Evolutionary conservation across 129 eudicot species (phyloP), one percentile per base, ranked within the genome.

Genomic region (Pseudognaphalium luteoalbum): DNA sequence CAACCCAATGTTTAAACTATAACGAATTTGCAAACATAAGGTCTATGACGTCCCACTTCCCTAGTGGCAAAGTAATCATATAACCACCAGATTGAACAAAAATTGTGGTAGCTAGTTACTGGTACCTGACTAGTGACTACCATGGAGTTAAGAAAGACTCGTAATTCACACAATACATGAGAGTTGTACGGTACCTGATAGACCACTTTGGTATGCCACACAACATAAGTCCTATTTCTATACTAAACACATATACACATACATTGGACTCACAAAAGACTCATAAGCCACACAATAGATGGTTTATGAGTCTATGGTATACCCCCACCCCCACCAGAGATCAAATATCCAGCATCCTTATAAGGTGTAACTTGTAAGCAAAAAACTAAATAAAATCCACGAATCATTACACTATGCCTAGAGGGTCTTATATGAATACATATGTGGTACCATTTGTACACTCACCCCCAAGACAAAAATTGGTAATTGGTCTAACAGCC

Each of bases 71-170:
- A 22, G 37, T 47, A 60, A 47, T 33, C 70, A 17, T 4, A 68
- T 68, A 20, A 57, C 21, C 63, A 57, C 63, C 22, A 57, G 19
- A 57, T 57, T 20, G 25, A 57, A 19, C 20, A 57, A 6, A 19
- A 57, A 57, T 9, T 64, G 42, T 4, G 69, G 69, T 64, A 64
- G 69, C 30, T 22, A 60, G 66, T 22, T 20, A 60, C 32, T 60
- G 15, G 32, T 60, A 28, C 0, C 29, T 60, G 30, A 60, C 66
- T 60, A 60, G 12, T 60, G 30, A 60, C 66, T 60, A 60, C 14
- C 66, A 60, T 60, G 34, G 15, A 60, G 34, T 25, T 60, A 3
- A 10, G 16, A 60, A 60, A 60, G 66, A 34, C 30, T 22, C 66
- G 11, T 60, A 28, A 60, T 25, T 60, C 66, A 10, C 14, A 25